Evolutionary conservation across 345 rosid species (phyloP), one percentile per base, ranked within the genome.

Genomic region (Carallia pectinifolia): DNA sequence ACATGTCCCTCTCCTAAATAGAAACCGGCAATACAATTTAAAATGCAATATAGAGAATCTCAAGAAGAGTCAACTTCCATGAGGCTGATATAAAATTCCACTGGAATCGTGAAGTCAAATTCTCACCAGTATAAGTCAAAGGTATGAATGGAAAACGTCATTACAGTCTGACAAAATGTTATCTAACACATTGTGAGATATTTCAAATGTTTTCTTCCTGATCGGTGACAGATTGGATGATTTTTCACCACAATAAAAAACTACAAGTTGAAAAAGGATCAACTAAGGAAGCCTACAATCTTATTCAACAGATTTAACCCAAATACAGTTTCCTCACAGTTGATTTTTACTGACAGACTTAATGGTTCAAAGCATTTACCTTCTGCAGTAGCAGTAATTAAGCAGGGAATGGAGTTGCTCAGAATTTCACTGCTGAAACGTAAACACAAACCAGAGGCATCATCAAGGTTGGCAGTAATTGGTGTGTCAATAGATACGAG

Each of bases 301-400:
- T 91, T 86, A 77, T 92, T 92, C 82, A 95, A 80, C 59, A 92
- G 74, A 77, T 95, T 95, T 66, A 90, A 76, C 74, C 97, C 99
- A 68, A 95, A 92, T 23, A 95, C 92, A 0, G 97, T 91, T 79
- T 95, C 97, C 80, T 95, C 91, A 61, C 97, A 92, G 69, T 95
- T 95, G 75, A 92, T 85, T 85, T 95, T 92, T 4, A 87, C 74
- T 7, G 76, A 77, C 59, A 86, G 48, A 33, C 83, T 82, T 71
- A 95, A 73, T 58, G 85, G 90, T 64, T 92, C 89, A 1, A 78
- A 81, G 86, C 95, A 89, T 81, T 88, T 92, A 76, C 99, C 99
- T 85, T 92, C 87, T 33, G 90, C 84, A 19, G 83, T 86, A 58
- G 87, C 69, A 53, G 96, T 87, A 72, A 90, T 85, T 74, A 95